A percentile compares a stretch with the other conserved stretches of the same genome.
phyloP scores from a whole-genome alignment of 306 rosid genomes.

The Begonia fuchsioides region DNA sequence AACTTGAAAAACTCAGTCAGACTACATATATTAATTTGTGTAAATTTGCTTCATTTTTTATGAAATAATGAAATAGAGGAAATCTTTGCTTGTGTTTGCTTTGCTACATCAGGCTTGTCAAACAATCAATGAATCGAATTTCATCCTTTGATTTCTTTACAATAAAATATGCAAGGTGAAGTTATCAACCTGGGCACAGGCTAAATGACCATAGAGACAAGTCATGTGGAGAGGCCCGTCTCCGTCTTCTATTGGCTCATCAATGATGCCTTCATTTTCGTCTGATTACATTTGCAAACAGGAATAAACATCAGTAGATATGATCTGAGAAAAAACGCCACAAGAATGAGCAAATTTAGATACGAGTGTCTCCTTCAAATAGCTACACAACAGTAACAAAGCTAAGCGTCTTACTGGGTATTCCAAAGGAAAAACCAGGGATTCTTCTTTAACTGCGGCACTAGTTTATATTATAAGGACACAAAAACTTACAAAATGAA shows the following conservation, averaged over 20 bases:
- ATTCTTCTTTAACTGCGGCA: too few relatives aligned
- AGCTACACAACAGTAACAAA: too few relatives aligned
- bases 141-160: too few relatives aligned
- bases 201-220: slow-evolving; percentile 70
- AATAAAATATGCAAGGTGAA: neutral
- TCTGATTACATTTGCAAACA: slow-evolving; percentile 25
- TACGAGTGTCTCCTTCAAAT: neutral
- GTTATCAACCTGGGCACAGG: slow-evolving; percentile 51
- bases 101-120: too few relatives aligned
- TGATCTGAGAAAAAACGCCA: neutral
- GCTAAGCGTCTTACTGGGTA: too few relatives aligned
- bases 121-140: too few relatives aligned
- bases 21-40: neutral
- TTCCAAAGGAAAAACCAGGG: too few relatives aligned
- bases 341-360: neutral
- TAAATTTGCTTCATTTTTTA: neutral
- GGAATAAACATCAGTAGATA: slow-evolving; percentile 10
- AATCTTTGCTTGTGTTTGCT: neutral
- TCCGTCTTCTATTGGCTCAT: slow-evolving; percentile 91
- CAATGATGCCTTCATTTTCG: slow-evolving; percentile 60
- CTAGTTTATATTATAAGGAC: too few relatives aligned
- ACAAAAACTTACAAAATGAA: too few relatives aligned
- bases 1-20: neutral
- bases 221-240: slow-evolving; percentile 79
- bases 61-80: neutral